These are phyloP conservation scores for Rutstroemia sp. DNA, from an alignment of 2,329 filamentous ascomycete species.

Conservation along the genomic window DNA sequence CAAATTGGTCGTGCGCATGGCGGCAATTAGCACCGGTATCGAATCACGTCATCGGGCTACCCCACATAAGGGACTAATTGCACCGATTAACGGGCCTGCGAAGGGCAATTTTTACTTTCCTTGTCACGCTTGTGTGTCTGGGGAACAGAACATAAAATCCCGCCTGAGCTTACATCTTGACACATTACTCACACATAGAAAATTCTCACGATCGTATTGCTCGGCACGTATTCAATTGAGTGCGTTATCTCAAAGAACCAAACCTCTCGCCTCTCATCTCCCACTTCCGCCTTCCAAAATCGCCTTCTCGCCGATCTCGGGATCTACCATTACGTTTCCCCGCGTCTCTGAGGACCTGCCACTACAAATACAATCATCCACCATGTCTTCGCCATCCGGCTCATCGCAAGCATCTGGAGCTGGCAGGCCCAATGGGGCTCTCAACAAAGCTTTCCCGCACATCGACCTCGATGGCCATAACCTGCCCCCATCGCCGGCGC, in stretches of 20 bases:
- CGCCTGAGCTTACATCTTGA: not conserved
- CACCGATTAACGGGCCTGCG: not conserved
- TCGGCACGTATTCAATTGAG: not conserved
- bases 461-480: conserved; percentile 78
- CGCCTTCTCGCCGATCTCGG: not conserved
- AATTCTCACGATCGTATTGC: not conserved
- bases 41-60: not conserved
- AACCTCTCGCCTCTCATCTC: not conserved
- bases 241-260: not conserved
- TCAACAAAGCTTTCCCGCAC: conserved; percentile 32
- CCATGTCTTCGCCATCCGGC: conserved; percentile 30
- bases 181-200: not conserved
- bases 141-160: not conserved
- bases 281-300: not conserved
- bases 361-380: not conserved
- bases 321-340: not conserved
- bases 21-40: not conserved
- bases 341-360: not conserved
- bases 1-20: no score
- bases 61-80: not conserved
- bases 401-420: conserved; percentile 14
- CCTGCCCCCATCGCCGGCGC: conserved; percentile 84
- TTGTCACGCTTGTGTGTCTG: not conserved
- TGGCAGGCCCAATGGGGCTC: conserved; percentile 20
- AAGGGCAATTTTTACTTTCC: not conserved